Base-by-base conservation (phyloP, 2,329 filamentous ascomycete genomes). In the Botrytis aclada region DNA sequence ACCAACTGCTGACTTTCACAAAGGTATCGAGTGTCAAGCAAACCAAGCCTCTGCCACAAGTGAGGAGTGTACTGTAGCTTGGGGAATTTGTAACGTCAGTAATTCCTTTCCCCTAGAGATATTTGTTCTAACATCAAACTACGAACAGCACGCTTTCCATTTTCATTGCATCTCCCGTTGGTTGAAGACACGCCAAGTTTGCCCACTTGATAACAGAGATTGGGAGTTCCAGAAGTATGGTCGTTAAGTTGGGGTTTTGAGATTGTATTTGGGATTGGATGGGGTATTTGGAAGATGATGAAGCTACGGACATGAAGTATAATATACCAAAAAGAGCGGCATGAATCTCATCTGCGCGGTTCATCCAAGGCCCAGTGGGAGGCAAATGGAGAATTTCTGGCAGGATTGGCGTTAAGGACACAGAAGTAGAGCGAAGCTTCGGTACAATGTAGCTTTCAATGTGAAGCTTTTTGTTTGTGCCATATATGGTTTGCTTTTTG, bases 191-290 rank as follows among this genome's bases (percentile, higher is more conserved):
- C 91, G 96, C 81, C 96, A 98, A 82, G 96, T 99, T 67, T 99
- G 96, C 82, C 96, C 96, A 25, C 86, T 99, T 62, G 96, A 99
- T 85, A 99, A 99, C 85, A 88, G 95, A 79, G 96, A 99, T 83
- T 99, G 96, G 96, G 96, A 99, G 82, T 99, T 98, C 86, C 96
- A 99, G 84, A 99, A 98, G 84, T 99, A 99, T 82, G 96, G 96
- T 77, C 88, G 89, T 78, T 91, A 83, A 82, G 54, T 64, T 37
- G 34, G 34, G 43, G 29, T 2, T 39, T 37, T 43, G 14, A 41
- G 22, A 43, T 58, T 32, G 25, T 47, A 32, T 18, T 12, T n/a
- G 54, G 29, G 51, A 69, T 34, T 63, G 43, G 32, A 54, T 64
- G 54, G 29, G n/a, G 10, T 43, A 60, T 34, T 54, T 54, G 66